A percentile compares a stretch with the other conserved stretches of the same genome.
These are phyloP conservation scores for Pythium phragmiticola DNA, from an alignment of 352 stramenopile genomes.

Conservation along the genomic window DNA sequence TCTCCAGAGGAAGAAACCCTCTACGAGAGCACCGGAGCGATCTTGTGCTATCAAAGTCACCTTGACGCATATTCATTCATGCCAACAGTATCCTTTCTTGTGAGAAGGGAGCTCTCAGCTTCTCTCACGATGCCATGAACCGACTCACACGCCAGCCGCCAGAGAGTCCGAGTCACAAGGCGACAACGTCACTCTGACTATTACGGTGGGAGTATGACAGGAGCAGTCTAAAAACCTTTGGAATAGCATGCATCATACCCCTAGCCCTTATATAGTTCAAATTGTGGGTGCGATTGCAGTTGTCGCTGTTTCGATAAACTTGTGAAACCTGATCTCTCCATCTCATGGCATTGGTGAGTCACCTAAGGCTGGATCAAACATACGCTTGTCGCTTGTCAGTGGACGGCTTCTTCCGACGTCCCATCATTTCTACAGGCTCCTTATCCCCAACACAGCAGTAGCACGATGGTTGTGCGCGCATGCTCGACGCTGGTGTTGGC, in stretches of 20 bases:
- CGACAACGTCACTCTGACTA: slow-evolving; percentile 2
- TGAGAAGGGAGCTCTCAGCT: background rate
- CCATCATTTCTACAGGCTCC: slow-evolving; percentile 5
- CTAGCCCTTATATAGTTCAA: background rate
- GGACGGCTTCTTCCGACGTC: background rate
- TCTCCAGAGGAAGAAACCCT: background rate
- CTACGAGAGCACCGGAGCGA: background rate
- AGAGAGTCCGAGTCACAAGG: slow-evolving; percentile 5
- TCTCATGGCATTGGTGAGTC: background rate
- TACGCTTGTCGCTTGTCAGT: background rate
- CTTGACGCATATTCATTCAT: no score
- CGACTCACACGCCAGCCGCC: background rate
- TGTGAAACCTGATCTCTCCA: slow-evolving; percentile 1
- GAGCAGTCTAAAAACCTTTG: background rate
- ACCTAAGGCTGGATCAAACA: background rate
- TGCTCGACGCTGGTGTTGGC: background rate
- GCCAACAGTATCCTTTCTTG: background rate
- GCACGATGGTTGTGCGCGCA: slow-evolving; percentile 1
- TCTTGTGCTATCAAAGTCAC: background rate
- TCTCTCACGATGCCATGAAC: slow-evolving; percentile 3
- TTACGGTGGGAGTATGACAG: background rate
- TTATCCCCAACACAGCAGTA: background rate
- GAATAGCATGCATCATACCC: background rate
- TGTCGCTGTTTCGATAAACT: background rate
- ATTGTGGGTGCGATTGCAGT: background rate